Evolutionary conservation across 2,329 filamentous ascomycete genomes (phyloP), one percentile per base, ranked within the genome.

Genomic region (Colletotrichum sp.): DNA sequence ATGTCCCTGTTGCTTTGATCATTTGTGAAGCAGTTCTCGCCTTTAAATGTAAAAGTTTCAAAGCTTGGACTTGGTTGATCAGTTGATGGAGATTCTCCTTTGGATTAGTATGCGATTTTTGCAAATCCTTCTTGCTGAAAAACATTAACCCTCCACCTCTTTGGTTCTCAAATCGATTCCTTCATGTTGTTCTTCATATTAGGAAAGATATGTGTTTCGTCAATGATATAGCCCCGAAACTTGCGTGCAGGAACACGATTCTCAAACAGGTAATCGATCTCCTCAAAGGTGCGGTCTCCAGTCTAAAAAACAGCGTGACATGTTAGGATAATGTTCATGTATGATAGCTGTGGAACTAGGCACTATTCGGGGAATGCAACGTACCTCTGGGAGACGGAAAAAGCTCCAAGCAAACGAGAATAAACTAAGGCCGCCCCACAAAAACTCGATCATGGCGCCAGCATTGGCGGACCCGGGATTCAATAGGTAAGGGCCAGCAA

Each of bases 321-420:
- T 16, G n/a, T 60, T 30, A 60, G 57, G 28, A 30, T 30, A 16
- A 18, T 32, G 15, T 59, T 13, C 32, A 34, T 36, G 18, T 18
- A 18, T n/a, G 16, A 30, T 6, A 32, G 7, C 24, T 3, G 44
- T 60, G 18, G 26, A 28, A 26, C 4, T n/a, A 18, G 26, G 21
- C 7, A 30, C n/a, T 10, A 30, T 28, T 28, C 24, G 15, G 57
- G 24, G 18, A 30, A 26, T 10, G n/a, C 15, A 32, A 60, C 24
- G 10, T 60, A 60, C 57, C 57, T 60, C 57, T 30, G 21, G 24
- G 28, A 60, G 57, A 18, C 57, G 57, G 10, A 60, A 60, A n/a
- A 28, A 60, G 57, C 57, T 60, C 57, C 57, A 60, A 10, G 57
- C 21, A 60, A 60, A 60, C 57, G 24, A 60, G 57, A 60, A 60